A percentile compares a stretch with the other conserved stretches of the same genome.
These are phyloP conservation scores for Tetrapyrgos nigripes DNA, from an alignment of 1,284 basidiomycete genomes.

Conservation along the genomic window DNA sequence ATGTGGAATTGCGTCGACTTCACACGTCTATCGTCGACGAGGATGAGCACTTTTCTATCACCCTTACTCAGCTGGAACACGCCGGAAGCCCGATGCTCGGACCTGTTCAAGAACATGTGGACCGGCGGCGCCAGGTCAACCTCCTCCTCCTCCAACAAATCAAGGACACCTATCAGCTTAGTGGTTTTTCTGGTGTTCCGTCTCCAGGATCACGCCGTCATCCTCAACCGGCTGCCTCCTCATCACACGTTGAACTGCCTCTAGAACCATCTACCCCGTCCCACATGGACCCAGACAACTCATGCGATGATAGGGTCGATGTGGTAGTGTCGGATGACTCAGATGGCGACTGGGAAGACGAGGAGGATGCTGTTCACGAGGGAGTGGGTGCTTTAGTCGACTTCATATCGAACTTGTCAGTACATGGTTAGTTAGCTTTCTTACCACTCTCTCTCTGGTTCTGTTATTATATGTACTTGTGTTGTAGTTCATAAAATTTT, in stretches of 20 bases:
- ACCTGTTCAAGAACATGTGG: not conserved
- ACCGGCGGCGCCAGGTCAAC: not conserved
- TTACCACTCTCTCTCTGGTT: too few species aligned
- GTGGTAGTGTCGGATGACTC: not conserved
- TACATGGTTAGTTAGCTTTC: too few species aligned
- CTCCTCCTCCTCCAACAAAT: not conserved
- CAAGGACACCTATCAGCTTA: not conserved
- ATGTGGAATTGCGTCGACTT: slow-evolving; percentile 9
- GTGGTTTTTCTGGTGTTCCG: not conserved
- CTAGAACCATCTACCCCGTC: too few species aligned
- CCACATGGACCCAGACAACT: too few species aligned
- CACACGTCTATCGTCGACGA: slow-evolving; percentile 13
- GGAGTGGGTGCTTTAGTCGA: not conserved
- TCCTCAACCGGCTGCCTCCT: slow-evolving; percentile 23
- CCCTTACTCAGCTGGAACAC: not conserved
- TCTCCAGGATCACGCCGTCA: slow-evolving; percentile 38
- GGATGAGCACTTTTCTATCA: not conserved
- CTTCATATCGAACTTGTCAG: slow-evolving; percentile 2
- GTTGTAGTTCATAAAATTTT: too few species aligned
- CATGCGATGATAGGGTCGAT: not conserved
- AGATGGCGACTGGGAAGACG: not conserved
- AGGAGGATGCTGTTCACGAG: not conserved
- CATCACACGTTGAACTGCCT: not conserved
- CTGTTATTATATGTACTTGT: too few species aligned
- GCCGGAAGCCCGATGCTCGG: not conserved